These are phyloP conservation scores for Diaporthe ilicicola DNA, from an alignment of 2,329 filamentous ascomycete species.

Conservation along the genomic window DNA sequence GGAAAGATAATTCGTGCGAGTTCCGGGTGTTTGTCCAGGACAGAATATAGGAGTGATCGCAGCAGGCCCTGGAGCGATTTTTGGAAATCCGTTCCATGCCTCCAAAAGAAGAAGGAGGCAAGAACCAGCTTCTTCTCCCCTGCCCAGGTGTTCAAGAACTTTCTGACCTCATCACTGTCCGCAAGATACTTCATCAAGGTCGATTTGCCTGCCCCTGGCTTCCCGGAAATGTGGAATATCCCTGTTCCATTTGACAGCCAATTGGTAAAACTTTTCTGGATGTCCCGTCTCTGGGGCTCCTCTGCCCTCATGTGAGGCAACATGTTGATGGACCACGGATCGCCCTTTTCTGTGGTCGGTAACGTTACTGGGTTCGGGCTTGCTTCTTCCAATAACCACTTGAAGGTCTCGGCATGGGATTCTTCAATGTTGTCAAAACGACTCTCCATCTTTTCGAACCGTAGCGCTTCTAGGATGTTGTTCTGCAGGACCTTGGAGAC, in stretches of 20 bases:
- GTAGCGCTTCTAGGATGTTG: neutral
- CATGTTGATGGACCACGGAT: neutral
- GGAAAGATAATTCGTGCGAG: constrained; percentile 33
- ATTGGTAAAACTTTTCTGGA: constrained; percentile 10
- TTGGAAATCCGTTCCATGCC: constrained; percentile 35
- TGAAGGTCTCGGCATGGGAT: constrained; percentile 7
- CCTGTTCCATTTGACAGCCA: constrained; percentile 33
- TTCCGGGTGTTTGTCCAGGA: constrained; percentile 32
- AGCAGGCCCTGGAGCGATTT: constrained; percentile 36
- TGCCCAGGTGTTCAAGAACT: constrained; percentile 34
- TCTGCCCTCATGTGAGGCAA: neutral
- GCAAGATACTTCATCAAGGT: constrained; percentile 40
- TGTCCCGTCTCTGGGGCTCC: neutral
- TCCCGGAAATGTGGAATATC: constrained; percentile 38
- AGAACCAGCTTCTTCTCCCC: constrained; percentile 25
- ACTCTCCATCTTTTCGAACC: constrained; percentile 1
- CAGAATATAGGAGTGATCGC: constrained; percentile 35
- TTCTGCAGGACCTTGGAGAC: constrained; percentile 9
- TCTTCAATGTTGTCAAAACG: constrained; percentile 7
- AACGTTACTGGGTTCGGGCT: neutral
- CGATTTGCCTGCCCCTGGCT: constrained; percentile 41
- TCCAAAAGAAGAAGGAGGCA: constrained; percentile 38
- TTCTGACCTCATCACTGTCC: constrained; percentile 21
- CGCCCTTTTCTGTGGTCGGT: neutral
- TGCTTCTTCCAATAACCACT: neutral